phyloP scores from a whole-genome alignment of 108 stramenopile genomes.

The Mediolabrus comicus region DNA sequence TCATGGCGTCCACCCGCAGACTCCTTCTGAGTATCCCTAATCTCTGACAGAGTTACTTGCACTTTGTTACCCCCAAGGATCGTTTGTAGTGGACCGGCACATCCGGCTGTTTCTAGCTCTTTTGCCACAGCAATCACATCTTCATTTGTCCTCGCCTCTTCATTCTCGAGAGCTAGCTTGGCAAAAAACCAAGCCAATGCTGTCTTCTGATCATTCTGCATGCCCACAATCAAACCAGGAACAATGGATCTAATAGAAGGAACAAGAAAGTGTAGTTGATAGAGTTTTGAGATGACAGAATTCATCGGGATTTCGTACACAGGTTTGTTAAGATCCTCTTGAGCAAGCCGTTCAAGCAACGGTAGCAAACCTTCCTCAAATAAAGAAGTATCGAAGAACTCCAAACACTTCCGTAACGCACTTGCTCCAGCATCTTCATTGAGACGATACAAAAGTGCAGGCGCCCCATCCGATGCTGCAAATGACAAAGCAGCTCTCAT shows the following conservation, averaged over 20 bases:
- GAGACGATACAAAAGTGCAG: not conserved
- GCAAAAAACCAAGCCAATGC: not conserved
- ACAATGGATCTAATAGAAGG: not conserved
- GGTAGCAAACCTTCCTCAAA: not conserved
- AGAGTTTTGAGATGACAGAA: not conserved
- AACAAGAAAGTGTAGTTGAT: not conserved
- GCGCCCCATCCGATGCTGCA: not conserved
- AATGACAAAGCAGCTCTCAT: not conserved
- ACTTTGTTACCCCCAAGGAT: not conserved
- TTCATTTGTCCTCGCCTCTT: not conserved
- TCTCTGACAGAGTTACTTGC: not conserved
- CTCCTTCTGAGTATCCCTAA: not conserved
- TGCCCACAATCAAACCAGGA: not conserved
- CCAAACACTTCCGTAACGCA: not conserved
- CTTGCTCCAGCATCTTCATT: not conserved
- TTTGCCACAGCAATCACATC: not conserved
- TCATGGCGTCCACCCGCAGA: slow-evolving; percentile 6
- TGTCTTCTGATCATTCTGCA: not conserved
- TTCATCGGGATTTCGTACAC: not conserved
- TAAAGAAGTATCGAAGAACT: not conserved
- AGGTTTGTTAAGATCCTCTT: not conserved
- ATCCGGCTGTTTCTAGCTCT: not conserved
- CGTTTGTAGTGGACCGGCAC: not conserved
- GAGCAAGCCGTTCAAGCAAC: not conserved
- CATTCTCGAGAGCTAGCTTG: not conserved